phyloP scores from a whole-genome alignment of 345 rosid species.

The Eucalyptus curtisii region DNA sequence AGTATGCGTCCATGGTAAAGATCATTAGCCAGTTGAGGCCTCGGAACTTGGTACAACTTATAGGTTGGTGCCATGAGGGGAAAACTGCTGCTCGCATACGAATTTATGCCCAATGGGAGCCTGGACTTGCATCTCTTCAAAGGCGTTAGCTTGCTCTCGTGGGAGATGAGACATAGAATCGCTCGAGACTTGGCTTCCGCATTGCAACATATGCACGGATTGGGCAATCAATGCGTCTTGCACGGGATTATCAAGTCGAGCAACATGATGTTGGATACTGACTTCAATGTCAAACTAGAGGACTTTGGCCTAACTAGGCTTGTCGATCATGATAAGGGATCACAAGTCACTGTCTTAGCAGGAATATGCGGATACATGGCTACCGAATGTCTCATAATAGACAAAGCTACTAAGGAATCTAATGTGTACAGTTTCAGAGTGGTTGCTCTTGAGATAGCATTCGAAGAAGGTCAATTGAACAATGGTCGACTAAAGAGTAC shows the following conservation, averaged over 20 bases:
- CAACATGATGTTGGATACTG: constrained; percentile 10
- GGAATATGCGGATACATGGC: constrained; percentile 13
- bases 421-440: constrained; percentile 12
- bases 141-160: background rate
- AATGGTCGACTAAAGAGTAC: background rate
- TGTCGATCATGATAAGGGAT: constrained; percentile 9
- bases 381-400: background rate
- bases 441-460: constrained; percentile 8
- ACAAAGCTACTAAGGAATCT: background rate
- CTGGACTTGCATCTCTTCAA: constrained; percentile 8
- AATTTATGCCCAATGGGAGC: constrained; percentile 1
- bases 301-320: constrained; percentile 25
- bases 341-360: constrained; percentile 1
- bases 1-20: constrained; percentile 4
- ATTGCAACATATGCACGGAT: constrained; percentile 5
- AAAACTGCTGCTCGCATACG: constrained; percentile 4
- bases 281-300: constrained; percentile 13
- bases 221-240: constrained; percentile 7
- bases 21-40: constrained; percentile 14
- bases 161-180: constrained; percentile 5
- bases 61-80: constrained; percentile 18
- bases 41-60: constrained; percentile 13
- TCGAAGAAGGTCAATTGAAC: background rate
- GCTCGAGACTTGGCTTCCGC: constrained; percentile 13
- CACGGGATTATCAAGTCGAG: constrained; percentile 17